Base-by-base conservation (phyloP, 2,329 filamentous ascomycete genomes). In the Ophiocordyceps camponoti-rufipedis region DNA sequence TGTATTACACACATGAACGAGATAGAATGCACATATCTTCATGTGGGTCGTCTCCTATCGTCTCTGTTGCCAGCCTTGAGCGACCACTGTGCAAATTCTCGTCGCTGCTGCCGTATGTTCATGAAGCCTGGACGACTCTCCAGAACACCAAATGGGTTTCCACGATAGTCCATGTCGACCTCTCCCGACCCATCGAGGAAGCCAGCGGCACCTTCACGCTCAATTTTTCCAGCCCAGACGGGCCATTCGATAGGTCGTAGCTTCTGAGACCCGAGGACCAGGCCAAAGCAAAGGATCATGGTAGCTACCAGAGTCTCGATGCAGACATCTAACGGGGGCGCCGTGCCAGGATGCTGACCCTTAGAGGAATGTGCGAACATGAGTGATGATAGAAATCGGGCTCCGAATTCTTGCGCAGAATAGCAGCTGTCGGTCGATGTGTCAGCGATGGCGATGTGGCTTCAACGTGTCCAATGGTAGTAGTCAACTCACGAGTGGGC, bases 391-490 rank as follows among this genome's bases (percentile, higher is more conserved):
- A 80, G 74, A 53, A 80, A 76, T 44, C 94, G 74, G 19, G 79
- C 71, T 7, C 85, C 82, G 66, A 94, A 85, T 66, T 98, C 91
- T 63, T 94, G 84, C 42, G 88, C 87, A 44, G 91, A 98, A 66
- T 96, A 98, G 66, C 88, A 93, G 51, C 91, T 98, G 59, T 45
- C 47, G 16, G 35, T n/a, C 35, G 45, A 43, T 48, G 23, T 42
- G 49, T 58, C 45, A 56, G 48, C 28, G 18, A 18, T 28, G 42
- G 12, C 11, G 14, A 41, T 19, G 12, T 23, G 39, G 23, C 35
- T n/a, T 13, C n/a, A 39, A 44, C 29, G 38, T 28, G 42, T 35
- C 41, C 45, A 29, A 32, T 23, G 31, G 5, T 23, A 23, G 23
- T 3, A 23, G 23, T 23, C 5, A 23, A 42, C 46, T 47, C 79